Percentiles rank a stretch among this genome's conserved stretches.
Conservation (phyloP, 2,329 filamentous ascomycete genomes). For the Aureobasidium pullulans region DNA sequence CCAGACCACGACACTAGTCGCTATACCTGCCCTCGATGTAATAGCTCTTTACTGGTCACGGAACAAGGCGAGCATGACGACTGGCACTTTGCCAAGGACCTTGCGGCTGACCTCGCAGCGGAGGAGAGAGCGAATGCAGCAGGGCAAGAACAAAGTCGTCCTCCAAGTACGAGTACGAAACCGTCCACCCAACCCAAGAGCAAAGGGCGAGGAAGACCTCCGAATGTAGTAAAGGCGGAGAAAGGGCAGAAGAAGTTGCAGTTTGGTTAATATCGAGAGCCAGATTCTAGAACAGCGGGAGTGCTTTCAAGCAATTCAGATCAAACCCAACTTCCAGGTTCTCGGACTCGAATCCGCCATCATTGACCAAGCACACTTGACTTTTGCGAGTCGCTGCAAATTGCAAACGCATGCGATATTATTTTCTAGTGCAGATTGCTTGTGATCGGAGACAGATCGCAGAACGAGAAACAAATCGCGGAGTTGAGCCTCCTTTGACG, state of each 20-base stretch:
- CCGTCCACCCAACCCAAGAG: constrained; percentile 15
- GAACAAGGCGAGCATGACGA: constrained; percentile 74
- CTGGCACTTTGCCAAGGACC: constrained; percentile 88
- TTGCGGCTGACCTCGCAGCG: constrained; percentile 71
- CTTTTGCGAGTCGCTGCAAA: neutral
- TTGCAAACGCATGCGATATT: neutral
- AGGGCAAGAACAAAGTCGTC: constrained; percentile 16
- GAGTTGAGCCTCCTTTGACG: neutral
- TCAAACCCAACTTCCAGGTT: neutral
- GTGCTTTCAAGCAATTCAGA: neutral
- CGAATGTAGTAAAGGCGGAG: constrained; percentile 26
- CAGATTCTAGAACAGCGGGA: neutral
- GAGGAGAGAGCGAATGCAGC: constrained; percentile 41
- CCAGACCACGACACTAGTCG: constrained; percentile 20
- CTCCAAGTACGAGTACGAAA: neutral
- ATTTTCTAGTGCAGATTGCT: neutral
- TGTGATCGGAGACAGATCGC: neutral
- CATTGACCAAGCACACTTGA: neutral
- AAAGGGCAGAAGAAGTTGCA: constrained; percentile 40
- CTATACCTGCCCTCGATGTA: constrained; percentile 59
- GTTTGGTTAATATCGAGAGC: constrained; percentile 29
- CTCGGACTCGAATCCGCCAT: neutral
- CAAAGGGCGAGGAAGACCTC: constrained; percentile 30
- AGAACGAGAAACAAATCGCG: no score
- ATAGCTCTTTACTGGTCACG: constrained; percentile 24